Percentiles rank a stretch among this genome's conserved stretches.
phyloP scores from a whole-genome alignment of 805 yeast species.

The Saccharomycopsis vini region DNA sequence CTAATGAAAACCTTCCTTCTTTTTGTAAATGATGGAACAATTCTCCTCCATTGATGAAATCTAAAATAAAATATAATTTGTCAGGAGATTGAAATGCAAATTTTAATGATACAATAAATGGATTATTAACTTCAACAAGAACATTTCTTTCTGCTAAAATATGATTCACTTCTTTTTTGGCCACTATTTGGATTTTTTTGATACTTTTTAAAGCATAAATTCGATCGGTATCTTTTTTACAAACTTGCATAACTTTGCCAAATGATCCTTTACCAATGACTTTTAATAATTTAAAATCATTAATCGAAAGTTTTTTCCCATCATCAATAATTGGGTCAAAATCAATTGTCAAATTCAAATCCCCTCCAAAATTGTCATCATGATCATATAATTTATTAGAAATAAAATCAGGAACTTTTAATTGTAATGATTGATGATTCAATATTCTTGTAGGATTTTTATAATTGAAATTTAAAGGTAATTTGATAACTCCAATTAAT shows the following conservation, averaged over 20 bases:
- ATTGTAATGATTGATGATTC: conserved; percentile 52
- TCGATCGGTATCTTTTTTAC: conserved; percentile 88
- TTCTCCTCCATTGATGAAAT: conserved; percentile 96
- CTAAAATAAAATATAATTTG: conserved; percentile 78
- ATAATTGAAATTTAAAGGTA: conserved; percentile 50
- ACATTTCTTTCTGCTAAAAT: conserved; percentile 95
- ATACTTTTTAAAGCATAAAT: conserved; percentile 90
- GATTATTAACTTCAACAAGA: conserved; percentile 83
- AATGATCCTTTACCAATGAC: conserved; percentile 97
- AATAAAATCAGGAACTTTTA: too few species aligned
- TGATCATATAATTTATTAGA: conserved; percentile 14
- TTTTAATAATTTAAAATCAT: conserved; percentile 84
- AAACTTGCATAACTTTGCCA: conserved; percentile 98
- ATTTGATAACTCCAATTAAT: conserved; percentile 60
- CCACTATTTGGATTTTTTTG: conserved; percentile 87
- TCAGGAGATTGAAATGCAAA: conserved; percentile 95
- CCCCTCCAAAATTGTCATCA: conserved; percentile 38
- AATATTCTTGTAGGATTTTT: conserved; percentile 47
- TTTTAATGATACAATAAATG: conserved; percentile 94
- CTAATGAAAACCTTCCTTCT: conserved; percentile 70
- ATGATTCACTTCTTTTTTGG: conserved; percentile 90
- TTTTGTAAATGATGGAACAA: conserved; percentile 86
- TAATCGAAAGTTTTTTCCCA: conserved; percentile 72
- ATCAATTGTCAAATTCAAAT: conserved; percentile 54
- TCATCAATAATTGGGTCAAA: conserved; percentile 62